These are phyloP conservation scores for Talaromyces liani DNA, from an alignment of 495 filamentous ascomycete genomes.

Conservation along the genomic window DNA sequence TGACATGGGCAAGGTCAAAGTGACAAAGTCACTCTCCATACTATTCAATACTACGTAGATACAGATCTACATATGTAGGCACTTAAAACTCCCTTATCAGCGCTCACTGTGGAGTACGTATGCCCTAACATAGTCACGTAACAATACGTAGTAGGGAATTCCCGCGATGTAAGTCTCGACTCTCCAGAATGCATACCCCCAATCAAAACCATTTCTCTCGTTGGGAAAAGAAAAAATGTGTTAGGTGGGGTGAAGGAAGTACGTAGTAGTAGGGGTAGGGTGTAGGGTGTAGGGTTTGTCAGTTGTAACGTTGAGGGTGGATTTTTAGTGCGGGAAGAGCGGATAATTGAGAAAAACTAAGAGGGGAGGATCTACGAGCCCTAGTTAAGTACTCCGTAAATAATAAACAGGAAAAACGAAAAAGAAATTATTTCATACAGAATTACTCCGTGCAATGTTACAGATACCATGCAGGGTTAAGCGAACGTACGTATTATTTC, in stretches of 20 bases:
- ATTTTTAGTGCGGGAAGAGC: constrained; percentile 2
- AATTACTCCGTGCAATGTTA: no score
- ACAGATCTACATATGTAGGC: no score
- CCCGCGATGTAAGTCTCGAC: background rate
- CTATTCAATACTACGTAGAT: no score
- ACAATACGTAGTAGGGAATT: background rate
- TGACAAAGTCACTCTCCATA: no score
- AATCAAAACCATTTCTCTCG: background rate
- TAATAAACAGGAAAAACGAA: background rate
- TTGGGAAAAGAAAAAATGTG: background rate
- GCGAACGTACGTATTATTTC: background rate
- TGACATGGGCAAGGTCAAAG: no score
- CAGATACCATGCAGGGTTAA: background rate
- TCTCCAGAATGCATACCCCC: background rate
- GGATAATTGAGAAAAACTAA: background rate
- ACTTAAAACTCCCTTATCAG: background rate
- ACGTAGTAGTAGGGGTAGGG: no score
- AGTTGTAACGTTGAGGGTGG: background rate
- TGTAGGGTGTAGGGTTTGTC: no score
- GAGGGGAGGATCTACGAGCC: background rate
- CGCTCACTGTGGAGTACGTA: background rate
- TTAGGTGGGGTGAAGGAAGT: background rate
- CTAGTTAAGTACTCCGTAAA: background rate
- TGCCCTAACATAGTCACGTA: background rate
- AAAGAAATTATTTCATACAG: background rate